Base-by-base conservation (phyloP, 495 filamentous ascomycete species). In the Penicillium soppii region DNA sequence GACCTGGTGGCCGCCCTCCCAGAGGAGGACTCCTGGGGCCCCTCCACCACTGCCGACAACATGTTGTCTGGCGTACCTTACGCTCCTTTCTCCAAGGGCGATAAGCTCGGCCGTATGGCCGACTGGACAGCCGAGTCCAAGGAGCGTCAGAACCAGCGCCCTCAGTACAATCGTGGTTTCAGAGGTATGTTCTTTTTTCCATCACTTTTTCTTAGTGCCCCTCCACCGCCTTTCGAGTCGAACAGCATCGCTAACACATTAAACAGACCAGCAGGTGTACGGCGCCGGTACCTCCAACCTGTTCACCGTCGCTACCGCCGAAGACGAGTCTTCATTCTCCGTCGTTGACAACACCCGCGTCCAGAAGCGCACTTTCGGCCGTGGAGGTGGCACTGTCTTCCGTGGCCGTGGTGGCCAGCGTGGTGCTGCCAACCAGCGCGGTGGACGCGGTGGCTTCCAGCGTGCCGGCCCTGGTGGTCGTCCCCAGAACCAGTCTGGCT, bases 101-200 rank as follows among this genome's bases (percentile, higher is more conserved):
- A 98, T 78, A 98, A 97, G 79, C 77, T 98, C 22, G 94, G 95
- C 46, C 91, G 94, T 57, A 98, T 98, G 94, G 94, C 94, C 16
- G 94, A 98, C 73, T 98, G 95, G 95, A 95, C 92, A 8, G 66
- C 85, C n/a, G 94, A 96, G 57, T 83, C 88, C 57, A 97, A 96
- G 74, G 92, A 95, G 55, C 73, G 86, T 52, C 83, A 91, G 50
- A 78, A 92, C 40, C 85, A 86, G 39, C 74, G 94, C 61, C 86
- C 90, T 63, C 87, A 89, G 52, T 97, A 95, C 68, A 91, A 94
- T 66, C 76, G 91, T 42, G 92, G 91, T 65, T 96, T 87, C 71
- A 87, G 94, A 80, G 94, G 92, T 95, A 69, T 48, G 76, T 53
- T 23, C 29, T 49, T 30, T n/a, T n/a, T n/a, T n/a, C n/a, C n/a